These are phyloP conservation scores for Fonsecaea nubica DNA, from an alignment of 2,329 filamentous ascomycete species.

Conservation along the genomic window DNA sequence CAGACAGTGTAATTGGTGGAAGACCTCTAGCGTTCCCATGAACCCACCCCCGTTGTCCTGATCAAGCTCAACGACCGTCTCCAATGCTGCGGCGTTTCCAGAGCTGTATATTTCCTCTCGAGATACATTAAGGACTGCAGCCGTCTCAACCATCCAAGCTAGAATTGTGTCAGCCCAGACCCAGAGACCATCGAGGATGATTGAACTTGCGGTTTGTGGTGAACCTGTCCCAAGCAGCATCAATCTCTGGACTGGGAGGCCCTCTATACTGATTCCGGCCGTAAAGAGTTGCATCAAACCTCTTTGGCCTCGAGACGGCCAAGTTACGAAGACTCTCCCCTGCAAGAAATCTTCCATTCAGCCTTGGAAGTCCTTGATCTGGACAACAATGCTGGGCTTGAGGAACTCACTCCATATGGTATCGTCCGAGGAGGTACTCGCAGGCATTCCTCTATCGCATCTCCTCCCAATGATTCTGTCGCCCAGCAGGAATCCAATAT, in stretches of 20 bases:
- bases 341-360: not conserved
- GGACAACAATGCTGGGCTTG: too few relatives aligned
- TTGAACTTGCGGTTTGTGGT: conserved; percentile 10
- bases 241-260: conserved; percentile 8
- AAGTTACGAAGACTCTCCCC: conserved; percentile 3
- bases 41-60: conserved; percentile 4
- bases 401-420: conserved; percentile 8
- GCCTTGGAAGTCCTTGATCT: too few relatives aligned
- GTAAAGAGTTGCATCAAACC: conserved; percentile 8
- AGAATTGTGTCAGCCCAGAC: not conserved
- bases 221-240: conserved; percentile 6
- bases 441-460: not conserved
- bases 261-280: conserved; percentile 5
- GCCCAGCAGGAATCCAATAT: conserved; percentile 10
- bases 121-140: conserved; percentile 1
- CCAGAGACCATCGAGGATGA: too few relatives aligned
- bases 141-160: conserved; percentile 13
- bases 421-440: not conserved
- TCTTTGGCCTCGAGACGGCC: not conserved
- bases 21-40: conserved; percentile 12
- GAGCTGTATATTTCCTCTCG: conserved; percentile 8
- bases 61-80: conserved; percentile 5
- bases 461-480: conserved; percentile 7
- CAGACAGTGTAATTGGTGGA: conserved; percentile 20
- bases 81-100: conserved; percentile 6